These are phyloP conservation scores for Entomortierella parvispora DNA, from an alignment of 192 early-diverging fungal genomes.

Conservation along the genomic window DNA sequence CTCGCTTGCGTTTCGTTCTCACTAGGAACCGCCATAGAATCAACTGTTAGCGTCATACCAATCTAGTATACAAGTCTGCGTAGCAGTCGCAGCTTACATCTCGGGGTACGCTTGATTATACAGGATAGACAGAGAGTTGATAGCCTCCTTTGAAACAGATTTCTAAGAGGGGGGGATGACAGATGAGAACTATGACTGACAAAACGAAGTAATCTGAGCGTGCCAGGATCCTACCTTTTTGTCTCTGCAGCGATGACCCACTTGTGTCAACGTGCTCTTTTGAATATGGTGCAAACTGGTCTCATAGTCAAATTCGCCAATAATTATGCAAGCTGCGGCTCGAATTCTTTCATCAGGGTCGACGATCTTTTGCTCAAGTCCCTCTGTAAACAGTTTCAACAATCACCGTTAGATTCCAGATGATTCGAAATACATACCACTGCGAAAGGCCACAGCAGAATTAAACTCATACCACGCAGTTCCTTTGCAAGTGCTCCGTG, in stretches of 20 bases:
- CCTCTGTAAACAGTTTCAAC: too few relatives aligned
- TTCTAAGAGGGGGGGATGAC: slow-evolving; percentile 9
- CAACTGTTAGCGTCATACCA: not conserved
- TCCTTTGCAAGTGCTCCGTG: slow-evolving; percentile 80
- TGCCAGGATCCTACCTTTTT: slow-evolving; percentile 67
- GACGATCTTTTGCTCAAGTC: slow-evolving; percentile 63
- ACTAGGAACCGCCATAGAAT: slow-evolving; percentile 4
- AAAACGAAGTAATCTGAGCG: not conserved
- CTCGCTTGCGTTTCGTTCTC: slow-evolving; percentile 61
- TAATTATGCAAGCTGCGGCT: slow-evolving; percentile 70
- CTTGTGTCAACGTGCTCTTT: slow-evolving; percentile 63
- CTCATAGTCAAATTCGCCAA: slow-evolving; percentile 75
- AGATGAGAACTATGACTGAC: not conserved
- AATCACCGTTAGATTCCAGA: too few relatives aligned
- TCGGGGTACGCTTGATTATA: slow-evolving; percentile 79
- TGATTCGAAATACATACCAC: too few relatives aligned
- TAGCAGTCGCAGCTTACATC: too few relatives aligned
- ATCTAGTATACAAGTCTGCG: slow-evolving; percentile 18
- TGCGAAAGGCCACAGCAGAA: not conserved
- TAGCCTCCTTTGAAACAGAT: slow-evolving; percentile 70
- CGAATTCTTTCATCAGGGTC: slow-evolving; percentile 97
- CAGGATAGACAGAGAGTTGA: slow-evolving; percentile 73
- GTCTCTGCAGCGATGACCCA: slow-evolving; percentile 89
- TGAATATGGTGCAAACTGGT: slow-evolving; percentile 64
- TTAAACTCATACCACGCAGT: slow-evolving; percentile 66